Evolutionary conservation across 305 asterid genomes (phyloP).

Genomic region (Fraxinus xanthoxyloides): DNA sequence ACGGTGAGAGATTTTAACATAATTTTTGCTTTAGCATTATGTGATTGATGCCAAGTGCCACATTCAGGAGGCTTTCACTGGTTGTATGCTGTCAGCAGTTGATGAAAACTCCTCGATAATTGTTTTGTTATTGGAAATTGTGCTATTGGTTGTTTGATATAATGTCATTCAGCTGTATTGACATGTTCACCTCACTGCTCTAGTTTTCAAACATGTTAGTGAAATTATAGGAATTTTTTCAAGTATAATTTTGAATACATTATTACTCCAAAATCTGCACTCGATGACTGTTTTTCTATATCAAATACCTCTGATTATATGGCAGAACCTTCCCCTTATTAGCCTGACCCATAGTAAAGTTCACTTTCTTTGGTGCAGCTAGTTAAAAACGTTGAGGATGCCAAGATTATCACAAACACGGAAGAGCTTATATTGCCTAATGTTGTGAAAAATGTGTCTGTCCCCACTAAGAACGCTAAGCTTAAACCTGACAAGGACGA

Average conservation of each 20-base stretch:
- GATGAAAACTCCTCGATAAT: conserved; percentile 4
- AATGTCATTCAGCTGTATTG: conserved; percentile 3
- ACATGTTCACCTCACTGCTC: conserved; percentile 1
- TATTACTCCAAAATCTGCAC: not conserved
- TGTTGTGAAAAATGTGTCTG: conserved; percentile 26
- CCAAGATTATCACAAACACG: conserved; percentile 29
- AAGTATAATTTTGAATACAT: not conserved
- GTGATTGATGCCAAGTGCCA: conserved; percentile 10
- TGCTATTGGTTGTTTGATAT: not conserved
- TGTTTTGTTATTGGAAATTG: not conserved
- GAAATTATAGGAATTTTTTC: not conserved
- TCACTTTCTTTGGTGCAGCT: conserved; percentile 35
- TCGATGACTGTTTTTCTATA: not conserved
- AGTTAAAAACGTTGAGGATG: conserved; percentile 34
- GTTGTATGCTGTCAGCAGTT: conserved; percentile 13
- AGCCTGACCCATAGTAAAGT: not conserved
- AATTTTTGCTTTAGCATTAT: not conserved
- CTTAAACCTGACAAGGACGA: conserved; percentile 19
- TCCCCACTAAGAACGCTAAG: conserved; percentile 27
- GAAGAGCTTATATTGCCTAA: conserved; percentile 40
- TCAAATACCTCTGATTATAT: not conserved
- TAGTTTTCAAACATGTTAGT: not conserved
- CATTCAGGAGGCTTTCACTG: not conserved
- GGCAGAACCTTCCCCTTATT: not conserved
- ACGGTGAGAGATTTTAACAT: conserved; percentile 36